Conservation (phyloP, 306 rosid genomes). For the Macrotyloma uniflorum region DNA sequence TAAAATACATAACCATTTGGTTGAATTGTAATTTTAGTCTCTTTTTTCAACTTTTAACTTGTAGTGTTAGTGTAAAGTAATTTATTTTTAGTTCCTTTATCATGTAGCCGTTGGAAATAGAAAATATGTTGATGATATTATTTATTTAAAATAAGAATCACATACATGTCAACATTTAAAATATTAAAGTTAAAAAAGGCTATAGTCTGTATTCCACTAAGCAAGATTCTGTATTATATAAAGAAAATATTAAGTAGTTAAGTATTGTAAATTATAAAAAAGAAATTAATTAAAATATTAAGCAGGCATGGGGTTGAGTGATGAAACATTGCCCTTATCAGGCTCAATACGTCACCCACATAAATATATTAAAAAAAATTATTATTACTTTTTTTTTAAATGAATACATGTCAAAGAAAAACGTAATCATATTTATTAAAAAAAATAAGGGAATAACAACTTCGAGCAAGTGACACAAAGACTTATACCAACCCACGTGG, state of each 20-base stretch:
- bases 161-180: background rate
- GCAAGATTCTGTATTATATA: background rate
- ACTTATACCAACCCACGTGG: slow-evolving; percentile 9
- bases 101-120: too few species aligned
- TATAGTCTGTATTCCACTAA: background rate
- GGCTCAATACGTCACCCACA: slow-evolving; percentile 2
- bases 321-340: background rate
- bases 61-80: too few species aligned
- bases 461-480: background rate
- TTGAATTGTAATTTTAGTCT: too few species aligned
- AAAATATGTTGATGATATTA: too few species aligned
- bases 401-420: background rate
- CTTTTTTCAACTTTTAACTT: too few species aligned
- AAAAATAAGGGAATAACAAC: background rate
- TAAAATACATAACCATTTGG: background rate
- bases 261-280: background rate
- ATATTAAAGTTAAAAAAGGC: background rate
- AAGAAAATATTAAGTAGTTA: background rate
- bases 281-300: background rate
- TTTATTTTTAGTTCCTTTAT: too few species aligned
- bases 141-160: too few species aligned
- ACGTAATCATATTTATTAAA: background rate
- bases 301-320: background rate
- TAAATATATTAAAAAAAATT: background rate
- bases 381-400: background rate